Evolutionary conservation across 2,329 filamentous ascomycete species (phyloP).

Genomic region (Aspergillus fijiensis): DNA sequence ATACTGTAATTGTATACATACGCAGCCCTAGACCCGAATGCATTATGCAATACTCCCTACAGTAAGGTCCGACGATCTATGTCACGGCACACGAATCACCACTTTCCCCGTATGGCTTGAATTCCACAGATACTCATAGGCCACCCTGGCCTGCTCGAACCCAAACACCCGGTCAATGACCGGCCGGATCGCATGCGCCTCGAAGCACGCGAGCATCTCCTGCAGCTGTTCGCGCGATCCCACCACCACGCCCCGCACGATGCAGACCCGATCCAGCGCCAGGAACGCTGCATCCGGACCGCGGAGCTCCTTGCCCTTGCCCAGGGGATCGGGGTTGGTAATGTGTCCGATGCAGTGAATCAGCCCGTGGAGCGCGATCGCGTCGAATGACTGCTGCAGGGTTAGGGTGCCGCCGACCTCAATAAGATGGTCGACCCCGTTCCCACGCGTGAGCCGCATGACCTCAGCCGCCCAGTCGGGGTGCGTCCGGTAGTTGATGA

Average conservation of each 20-base stretch:
- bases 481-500: slow-evolving; percentile 9
- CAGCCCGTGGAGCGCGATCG: slow-evolving; percentile 47
- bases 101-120: slow-evolving; percentile 53
- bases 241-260: slow-evolving; percentile 52
- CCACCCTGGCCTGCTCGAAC: slow-evolving; percentile 49
- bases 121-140: slow-evolving; percentile 50
- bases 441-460: slow-evolving; percentile 43
- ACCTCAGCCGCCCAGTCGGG: slow-evolving; percentile 38
- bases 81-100: slow-evolving; percentile 30
- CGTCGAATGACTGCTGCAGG: slow-evolving; percentile 50
- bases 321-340: slow-evolving; percentile 9
- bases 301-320: background rate
- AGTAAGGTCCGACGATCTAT: too few relatives aligned
- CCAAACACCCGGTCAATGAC: slow-evolving; percentile 49
- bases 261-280: slow-evolving; percentile 46
- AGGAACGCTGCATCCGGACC: slow-evolving; percentile 10
- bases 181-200: slow-evolving; percentile 38
- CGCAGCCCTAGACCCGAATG: too few relatives aligned
- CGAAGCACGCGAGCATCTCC: slow-evolving; percentile 54
- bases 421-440: slow-evolving; percentile 58
- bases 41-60: too few relatives aligned
- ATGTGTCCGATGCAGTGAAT: slow-evolving; percentile 45
- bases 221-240: slow-evolving; percentile 53
- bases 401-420: slow-evolving; percentile 61
- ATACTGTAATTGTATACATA: too few relatives aligned